Conservation (phyloP, 257 asterid genomes). For the Plantago elongata region DNA sequence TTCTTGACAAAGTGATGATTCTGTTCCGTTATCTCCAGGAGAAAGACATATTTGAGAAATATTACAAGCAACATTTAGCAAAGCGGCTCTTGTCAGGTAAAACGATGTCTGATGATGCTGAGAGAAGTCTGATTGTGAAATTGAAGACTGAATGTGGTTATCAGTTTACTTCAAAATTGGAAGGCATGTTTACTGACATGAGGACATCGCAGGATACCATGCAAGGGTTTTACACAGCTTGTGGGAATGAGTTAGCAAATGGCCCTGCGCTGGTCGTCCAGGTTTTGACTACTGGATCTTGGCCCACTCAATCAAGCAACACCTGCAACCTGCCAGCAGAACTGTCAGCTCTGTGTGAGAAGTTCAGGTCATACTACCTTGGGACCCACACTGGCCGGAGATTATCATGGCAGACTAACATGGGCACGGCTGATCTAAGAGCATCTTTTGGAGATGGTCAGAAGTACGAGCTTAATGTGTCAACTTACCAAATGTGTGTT, state of each 20-base stretch:
- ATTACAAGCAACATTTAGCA: slow-evolving; percentile 89
- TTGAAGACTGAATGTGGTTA: slow-evolving; percentile 88
- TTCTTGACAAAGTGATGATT: slow-evolving; percentile 91
- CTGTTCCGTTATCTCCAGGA: slow-evolving; percentile 89
- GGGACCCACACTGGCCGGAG: slow-evolving; percentile 83
- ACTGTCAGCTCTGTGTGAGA: slow-evolving; percentile 61
- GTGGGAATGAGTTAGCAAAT: slow-evolving; percentile 50
- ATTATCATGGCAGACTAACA: slow-evolving; percentile 81
- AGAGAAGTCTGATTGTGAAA: slow-evolving; percentile 76
- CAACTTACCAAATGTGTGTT: slow-evolving; percentile 89
- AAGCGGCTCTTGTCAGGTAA: slow-evolving; percentile 81
- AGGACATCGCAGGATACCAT: slow-evolving; percentile 85
- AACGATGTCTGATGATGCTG: slow-evolving; percentile 88
- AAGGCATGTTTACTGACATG: slow-evolving; percentile 95
- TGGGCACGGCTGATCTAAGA: slow-evolving; percentile 86
- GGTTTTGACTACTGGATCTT: slow-evolving; percentile 78
- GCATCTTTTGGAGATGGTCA: slow-evolving; percentile 78
- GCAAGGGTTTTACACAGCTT: slow-evolving; percentile 71
- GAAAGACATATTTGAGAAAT: slow-evolving; percentile 86
- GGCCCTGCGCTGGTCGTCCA: slow-evolving; percentile 74
- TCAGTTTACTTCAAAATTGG: slow-evolving; percentile 82
- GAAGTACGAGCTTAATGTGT: slow-evolving; percentile 78
- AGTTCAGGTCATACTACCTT: slow-evolving; percentile 73
- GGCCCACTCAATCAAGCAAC: slow-evolving; percentile 77
- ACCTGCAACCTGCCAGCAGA: slow-evolving; percentile 75